A percentile compares a stretch with the other conserved stretches of the same genome.
These are phyloP conservation scores for Fremontodendron californicum DNA, from an alignment of 345 rosid genomes.

Conservation along the genomic window DNA sequence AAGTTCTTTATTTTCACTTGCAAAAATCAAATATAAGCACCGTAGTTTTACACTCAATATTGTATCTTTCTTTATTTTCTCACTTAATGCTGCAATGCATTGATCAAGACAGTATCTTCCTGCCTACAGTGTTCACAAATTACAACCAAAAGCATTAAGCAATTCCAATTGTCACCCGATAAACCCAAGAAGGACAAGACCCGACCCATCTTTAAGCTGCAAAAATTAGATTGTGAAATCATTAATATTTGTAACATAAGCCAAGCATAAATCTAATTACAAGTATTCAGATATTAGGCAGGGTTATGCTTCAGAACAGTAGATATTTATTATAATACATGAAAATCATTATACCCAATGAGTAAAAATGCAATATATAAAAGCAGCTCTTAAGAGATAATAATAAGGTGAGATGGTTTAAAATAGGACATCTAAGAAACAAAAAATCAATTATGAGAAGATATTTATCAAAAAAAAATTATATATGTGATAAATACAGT, in stretches of 20 bases:
- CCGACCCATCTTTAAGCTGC: constrained; percentile 3
- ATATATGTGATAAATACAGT: not conserved
- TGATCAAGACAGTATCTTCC: constrained; percentile 4
- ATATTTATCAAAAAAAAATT: not conserved
- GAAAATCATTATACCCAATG: not conserved
- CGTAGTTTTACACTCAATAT: not conserved
- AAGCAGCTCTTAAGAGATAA: not conserved
- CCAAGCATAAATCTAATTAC: not conserved
- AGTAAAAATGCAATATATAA: not conserved
- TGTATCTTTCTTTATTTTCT: not conserved
- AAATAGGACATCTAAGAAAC: not conserved
- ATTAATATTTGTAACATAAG: not conserved
- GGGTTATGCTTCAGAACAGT: not conserved
- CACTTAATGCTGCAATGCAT: constrained; percentile 2
- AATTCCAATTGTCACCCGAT: not conserved
- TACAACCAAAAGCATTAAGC: not conserved
- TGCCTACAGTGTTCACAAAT: not conserved
- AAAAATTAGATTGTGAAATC: not conserved
- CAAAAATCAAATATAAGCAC: not conserved
- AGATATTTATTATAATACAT: not conserved
- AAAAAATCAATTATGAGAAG: not conserved
- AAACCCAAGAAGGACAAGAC: not conserved
- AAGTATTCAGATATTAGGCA: not conserved
- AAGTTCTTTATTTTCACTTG: not conserved
- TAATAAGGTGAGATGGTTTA: not conserved